Evolutionary conservation across 2,329 filamentous ascomycete species (phyloP).

Genomic region (Diaporthe vaccinii): DNA sequence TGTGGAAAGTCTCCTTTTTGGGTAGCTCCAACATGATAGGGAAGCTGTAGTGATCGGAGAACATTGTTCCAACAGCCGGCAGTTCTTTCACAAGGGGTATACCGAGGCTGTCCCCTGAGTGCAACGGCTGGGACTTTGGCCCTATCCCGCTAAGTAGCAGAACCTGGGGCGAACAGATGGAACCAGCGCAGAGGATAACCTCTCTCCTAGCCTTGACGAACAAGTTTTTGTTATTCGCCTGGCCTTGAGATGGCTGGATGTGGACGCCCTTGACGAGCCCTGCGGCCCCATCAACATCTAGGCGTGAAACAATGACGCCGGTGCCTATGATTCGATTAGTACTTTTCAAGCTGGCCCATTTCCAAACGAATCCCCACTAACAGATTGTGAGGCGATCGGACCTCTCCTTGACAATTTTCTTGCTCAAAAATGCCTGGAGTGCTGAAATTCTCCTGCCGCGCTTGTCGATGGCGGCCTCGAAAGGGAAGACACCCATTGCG

Average conservation of each 20-base stretch:
- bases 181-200: slow-evolving; percentile 50
- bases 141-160: slow-evolving; percentile 52
- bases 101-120: slow-evolving; percentile 40
- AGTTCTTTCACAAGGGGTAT: slow-evolving; percentile 47
- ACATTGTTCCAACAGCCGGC: slow-evolving; percentile 46
- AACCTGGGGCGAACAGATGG: slow-evolving; percentile 49
- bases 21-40: slow-evolving; percentile 31
- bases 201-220: slow-evolving; percentile 47
- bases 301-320: slow-evolving; percentile 47
- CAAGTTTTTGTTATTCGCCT: slow-evolving; percentile 1
- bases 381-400: slow-evolving; percentile 47
- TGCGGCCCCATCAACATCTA: slow-evolving; percentile 44
- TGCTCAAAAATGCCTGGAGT: slow-evolving; percentile 48
- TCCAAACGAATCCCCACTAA: background rate
- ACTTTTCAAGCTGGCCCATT: background rate
- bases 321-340: slow-evolving; percentile 41
- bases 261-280: slow-evolving; percentile 46
- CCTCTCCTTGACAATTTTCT: slow-evolving; percentile 43
- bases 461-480: slow-evolving; percentile 48
- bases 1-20: slow-evolving; percentile 20
- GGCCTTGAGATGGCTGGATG: slow-evolving; percentile 37
- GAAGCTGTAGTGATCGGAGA: slow-evolving; percentile 48
- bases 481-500: slow-evolving; percentile 47
- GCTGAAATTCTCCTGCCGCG: slow-evolving; percentile 46
- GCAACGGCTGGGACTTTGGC: slow-evolving; percentile 32